Conservation (phyloP, 1,284 basidiomycete species). For the Sanghuangporus baumii region DNA sequence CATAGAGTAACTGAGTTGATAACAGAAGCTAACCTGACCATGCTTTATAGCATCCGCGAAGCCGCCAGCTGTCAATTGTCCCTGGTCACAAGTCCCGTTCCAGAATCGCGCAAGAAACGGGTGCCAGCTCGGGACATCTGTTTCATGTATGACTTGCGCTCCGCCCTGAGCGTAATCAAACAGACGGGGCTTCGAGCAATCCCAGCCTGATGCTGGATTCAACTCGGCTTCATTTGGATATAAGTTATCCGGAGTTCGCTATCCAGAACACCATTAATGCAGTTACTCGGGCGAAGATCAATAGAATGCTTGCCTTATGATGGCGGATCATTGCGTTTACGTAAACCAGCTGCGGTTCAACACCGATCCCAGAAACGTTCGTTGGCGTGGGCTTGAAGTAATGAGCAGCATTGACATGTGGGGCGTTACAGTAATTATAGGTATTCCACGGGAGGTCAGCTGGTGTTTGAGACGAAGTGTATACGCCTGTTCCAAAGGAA, state of each 20-base stretch:
- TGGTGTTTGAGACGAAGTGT: constrained; percentile 39
- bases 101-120: constrained; percentile 47
- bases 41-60: constrained; percentile 43
- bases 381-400: constrained; percentile 27
- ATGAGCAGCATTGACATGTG: constrained; percentile 38
- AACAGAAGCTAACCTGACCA: constrained; percentile 33
- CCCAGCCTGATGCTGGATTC: constrained; percentile 37
- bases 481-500: constrained; percentile 26
- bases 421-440: constrained; percentile 52
- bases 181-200: constrained; percentile 34
- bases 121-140: constrained; percentile 35
- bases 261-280: not conserved
- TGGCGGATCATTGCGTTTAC: constrained; percentile 41
- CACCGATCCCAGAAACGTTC: constrained; percentile 21
- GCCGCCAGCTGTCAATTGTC: constrained; percentile 46
- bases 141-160: constrained; percentile 35
- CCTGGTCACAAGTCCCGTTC: constrained; percentile 49
- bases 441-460: constrained; percentile 39
- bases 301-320: constrained; percentile 34
- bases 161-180: constrained; percentile 32
- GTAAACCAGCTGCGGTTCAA: constrained; percentile 32
- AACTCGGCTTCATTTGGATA: constrained; percentile 41
- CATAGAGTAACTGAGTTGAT: not conserved
- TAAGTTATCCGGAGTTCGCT: constrained; percentile 42
- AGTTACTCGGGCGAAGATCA: not conserved